phyloP scores from a whole-genome alignment of 805 yeast genomes.

The Saturnispora ahearnii region DNA sequence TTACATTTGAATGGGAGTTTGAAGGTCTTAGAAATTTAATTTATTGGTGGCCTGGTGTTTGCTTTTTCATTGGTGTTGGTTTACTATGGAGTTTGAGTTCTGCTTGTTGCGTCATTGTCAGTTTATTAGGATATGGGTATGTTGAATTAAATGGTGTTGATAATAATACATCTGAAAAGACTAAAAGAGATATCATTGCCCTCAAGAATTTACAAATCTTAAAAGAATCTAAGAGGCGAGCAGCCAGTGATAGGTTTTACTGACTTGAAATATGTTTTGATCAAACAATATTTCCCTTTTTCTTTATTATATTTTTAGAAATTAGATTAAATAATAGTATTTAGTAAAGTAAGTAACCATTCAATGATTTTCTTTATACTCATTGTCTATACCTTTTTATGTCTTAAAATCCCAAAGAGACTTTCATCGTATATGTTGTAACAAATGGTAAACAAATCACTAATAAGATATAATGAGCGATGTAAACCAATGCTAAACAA shows the following conservation, averaged over 20 bases:
- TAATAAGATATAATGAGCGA: constrained; percentile 64
- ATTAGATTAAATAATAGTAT: neutral
- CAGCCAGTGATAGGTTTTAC: neutral
- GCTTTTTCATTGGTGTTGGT: constrained; percentile 11
- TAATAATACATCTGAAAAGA: neutral
- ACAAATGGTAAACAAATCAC: constrained; percentile 66
- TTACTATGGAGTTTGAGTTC: constrained; percentile 9
- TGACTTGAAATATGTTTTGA: neutral
- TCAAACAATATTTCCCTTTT: neutral
- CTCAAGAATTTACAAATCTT: constrained; percentile 7
- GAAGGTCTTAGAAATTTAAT: constrained; percentile 13
- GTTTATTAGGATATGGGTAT: constrained; percentile 7
- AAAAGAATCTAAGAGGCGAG: neutral
- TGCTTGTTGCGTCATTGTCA: constrained; percentile 6
- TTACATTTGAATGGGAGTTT: constrained; percentile 11
- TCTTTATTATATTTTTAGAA: neutral
- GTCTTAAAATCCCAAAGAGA: constrained; percentile 31
- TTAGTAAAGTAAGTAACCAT: neutral
- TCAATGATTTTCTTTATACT: neutral
- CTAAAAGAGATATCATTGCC: neutral
- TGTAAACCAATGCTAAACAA: constrained; percentile 66
- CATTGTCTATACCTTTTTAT: neutral
- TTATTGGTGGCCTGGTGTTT: constrained; percentile 17
- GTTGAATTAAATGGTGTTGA: neutral
- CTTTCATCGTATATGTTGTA: constrained; percentile 58